Evolutionary conservation across 192 early-diverging fungal genomes (phyloP).

Genomic region (Linnemannia elongata): DNA sequence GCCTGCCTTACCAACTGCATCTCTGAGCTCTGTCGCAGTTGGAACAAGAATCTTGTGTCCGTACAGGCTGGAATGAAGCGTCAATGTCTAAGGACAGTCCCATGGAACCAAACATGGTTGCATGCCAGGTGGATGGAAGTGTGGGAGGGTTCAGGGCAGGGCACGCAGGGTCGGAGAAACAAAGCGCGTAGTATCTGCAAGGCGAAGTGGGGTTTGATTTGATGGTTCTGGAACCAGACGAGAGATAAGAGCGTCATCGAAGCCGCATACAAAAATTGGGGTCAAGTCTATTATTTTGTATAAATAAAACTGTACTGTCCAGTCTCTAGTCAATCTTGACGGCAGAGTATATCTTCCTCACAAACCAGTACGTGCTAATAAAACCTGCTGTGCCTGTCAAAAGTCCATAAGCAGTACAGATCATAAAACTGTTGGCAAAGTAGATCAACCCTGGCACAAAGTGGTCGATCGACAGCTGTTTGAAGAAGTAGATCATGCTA

Average conservation of each 20-base stretch:
- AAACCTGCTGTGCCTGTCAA: slow-evolving; percentile 82
- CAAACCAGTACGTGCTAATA: slow-evolving; percentile 73
- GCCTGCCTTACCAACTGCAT: not conserved
- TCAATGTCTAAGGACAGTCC: not conserved
- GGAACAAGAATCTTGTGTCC: not conserved
- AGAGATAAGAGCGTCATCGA: too few species aligned
- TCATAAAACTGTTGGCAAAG: slow-evolving; percentile 75
- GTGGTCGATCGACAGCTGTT: slow-evolving; percentile 68
- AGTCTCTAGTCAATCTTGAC: slow-evolving; percentile 72
- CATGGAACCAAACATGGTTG: not conserved
- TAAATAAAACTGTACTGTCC: not conserved
- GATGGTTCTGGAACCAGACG: too few species aligned
- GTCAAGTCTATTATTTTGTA: not conserved
- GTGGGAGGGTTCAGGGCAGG: not conserved
- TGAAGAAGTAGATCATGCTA: slow-evolving; percentile 77
- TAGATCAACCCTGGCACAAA: slow-evolving; percentile 80
- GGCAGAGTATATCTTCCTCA: slow-evolving; percentile 76
- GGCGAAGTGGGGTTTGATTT: too few species aligned
- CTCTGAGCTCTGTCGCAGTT: not conserved
- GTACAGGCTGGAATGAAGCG: not conserved
- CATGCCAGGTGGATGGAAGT: not conserved
- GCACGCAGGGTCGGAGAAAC: too few species aligned
- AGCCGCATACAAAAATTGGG: not conserved
- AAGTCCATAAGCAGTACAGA: slow-evolving; percentile 72
- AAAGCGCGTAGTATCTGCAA: too few species aligned